Conservation (phyloP, 179 eudicot species). For the Drosera spatulata region DNA sequence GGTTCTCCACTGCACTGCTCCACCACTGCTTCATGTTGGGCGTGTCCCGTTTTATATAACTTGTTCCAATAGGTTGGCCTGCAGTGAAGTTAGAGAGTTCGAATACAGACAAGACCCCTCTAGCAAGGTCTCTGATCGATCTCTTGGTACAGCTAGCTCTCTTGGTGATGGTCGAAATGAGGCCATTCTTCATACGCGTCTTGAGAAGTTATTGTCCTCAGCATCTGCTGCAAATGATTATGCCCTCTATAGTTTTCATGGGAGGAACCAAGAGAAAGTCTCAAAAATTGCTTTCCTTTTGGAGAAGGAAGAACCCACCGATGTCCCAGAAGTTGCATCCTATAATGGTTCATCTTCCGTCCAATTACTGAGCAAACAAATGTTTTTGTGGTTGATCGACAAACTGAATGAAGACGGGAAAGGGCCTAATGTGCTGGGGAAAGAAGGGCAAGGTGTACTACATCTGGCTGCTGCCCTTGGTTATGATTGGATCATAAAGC, state of each 20-base stretch:
- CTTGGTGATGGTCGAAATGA: slow-evolving; percentile 25
- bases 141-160: slow-evolving; percentile 4
- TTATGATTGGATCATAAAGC: slow-evolving; percentile 57
- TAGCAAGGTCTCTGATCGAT: not conserved
- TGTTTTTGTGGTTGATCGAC: slow-evolving; percentile 33
- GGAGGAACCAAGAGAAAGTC: slow-evolving; percentile 14
- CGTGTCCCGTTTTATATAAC: slow-evolving; percentile 61
- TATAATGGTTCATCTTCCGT: not conserved
- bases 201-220: slow-evolving; percentile 30
- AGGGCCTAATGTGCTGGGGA: slow-evolving; percentile 40
- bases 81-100: slow-evolving; percentile 74
- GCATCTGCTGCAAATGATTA: slow-evolving; percentile 12
- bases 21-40: slow-evolving; percentile 37
- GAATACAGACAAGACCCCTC: slow-evolving; percentile 28
- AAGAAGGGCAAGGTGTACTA: slow-evolving; percentile 57
- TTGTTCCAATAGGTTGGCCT: slow-evolving; percentile 61
- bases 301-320: slow-evolving; percentile 24
- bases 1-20: slow-evolving; percentile 47
- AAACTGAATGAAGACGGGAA: slow-evolving; percentile 44
- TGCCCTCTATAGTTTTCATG: slow-evolving; percentile 11
- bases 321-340: slow-evolving; percentile 6
- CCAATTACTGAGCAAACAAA: slow-evolving; percentile 10
- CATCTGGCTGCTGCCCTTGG: slow-evolving; percentile 74
- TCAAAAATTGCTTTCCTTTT: slow-evolving; percentile 17
- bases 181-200: slow-evolving; percentile 25